Conservation (phyloP, 495 filamentous ascomycete genomes). For the Aspergillus cavernicola region DNA sequence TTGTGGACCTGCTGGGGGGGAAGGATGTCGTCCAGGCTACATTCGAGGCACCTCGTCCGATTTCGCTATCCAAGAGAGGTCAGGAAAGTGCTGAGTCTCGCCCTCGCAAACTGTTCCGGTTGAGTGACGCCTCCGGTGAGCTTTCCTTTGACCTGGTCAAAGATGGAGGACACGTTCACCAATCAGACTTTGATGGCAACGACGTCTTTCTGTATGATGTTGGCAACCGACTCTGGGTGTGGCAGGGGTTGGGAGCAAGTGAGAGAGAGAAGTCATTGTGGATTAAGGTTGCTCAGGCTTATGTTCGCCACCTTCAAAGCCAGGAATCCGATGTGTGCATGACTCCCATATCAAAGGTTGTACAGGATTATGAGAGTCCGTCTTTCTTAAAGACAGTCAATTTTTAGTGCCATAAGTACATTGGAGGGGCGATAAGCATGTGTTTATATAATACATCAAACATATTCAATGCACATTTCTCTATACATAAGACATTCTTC, state of each 20-base stretch:
- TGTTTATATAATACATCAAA: no score
- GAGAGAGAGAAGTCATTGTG: conserved; percentile 51
- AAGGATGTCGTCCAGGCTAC: conserved; percentile 25
- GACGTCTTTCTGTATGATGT: conserved; percentile 58
- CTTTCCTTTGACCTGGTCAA: conserved; percentile 52
- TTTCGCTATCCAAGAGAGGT: not conserved
- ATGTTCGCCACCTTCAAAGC: conserved; percentile 46
- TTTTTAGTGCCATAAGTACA: no score
- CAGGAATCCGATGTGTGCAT: conserved; percentile 31
- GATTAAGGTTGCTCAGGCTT: conserved; percentile 54
- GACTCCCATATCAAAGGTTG: conserved; percentile 51
- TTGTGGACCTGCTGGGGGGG: conserved; percentile 55
- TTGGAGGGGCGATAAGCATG: no score
- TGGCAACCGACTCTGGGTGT: conserved; percentile 54
- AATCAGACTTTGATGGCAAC: conserved; percentile 46
- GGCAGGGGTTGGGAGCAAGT: conserved; percentile 55
- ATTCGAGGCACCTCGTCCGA: not conserved
- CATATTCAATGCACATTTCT: no score
- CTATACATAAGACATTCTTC: no score
- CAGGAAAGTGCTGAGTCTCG: conserved; percentile 14
- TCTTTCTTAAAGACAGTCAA: conserved; percentile 30
- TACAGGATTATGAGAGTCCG: conserved; percentile 49
- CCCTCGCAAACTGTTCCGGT: conserved; percentile 46
- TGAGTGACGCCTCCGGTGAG: conserved; percentile 52
- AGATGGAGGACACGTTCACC: conserved; percentile 37